phyloP scores from a whole-genome alignment of 1,284 basidiomycete genomes.

The Heterobasidion parviporum region DNA sequence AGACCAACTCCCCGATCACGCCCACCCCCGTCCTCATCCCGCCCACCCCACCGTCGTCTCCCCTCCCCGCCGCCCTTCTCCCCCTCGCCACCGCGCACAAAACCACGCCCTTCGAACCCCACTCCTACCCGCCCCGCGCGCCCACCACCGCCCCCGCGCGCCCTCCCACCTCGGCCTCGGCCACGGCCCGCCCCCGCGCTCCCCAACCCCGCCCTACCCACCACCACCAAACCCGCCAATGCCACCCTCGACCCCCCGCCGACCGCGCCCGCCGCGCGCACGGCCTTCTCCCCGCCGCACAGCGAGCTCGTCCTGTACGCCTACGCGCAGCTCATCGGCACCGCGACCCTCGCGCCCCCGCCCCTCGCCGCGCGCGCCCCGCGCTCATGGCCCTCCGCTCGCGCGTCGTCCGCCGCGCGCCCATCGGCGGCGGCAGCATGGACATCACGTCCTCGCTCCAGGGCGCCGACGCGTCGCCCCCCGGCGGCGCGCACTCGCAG shows the following conservation, averaged over 20 bases:
- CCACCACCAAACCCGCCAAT: conserved; percentile 12
- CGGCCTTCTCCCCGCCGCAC: conserved; percentile 18
- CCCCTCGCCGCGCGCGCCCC: conserved; percentile 21
- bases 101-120: conserved; percentile 7
- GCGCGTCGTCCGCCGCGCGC: conserved; percentile 31
- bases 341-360: conserved; percentile 35
- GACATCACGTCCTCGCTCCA: conserved; percentile 34
- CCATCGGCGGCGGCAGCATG: conserved; percentile 70
- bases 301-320: conserved; percentile 78
- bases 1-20: conserved; percentile 22
- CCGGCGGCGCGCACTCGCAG: conserved; percentile 8
- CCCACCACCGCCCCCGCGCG: conserved; percentile 8
- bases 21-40: conserved; percentile 10
- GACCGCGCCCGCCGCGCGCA: conserved; percentile 27
- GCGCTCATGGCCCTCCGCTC: conserved; percentile 37
- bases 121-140: conserved; percentile 9
- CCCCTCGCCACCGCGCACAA: conserved; percentile 11
- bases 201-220: conserved; percentile 9
- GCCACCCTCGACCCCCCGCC: conserved; percentile 18
- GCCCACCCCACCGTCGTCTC: conserved; percentile 9
- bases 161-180: conserved; percentile 31
- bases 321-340: conserved; percentile 78
- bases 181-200: conserved; percentile 35
- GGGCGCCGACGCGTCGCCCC: conserved; percentile 21
- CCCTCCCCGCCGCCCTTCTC: conserved; percentile 18